Evolutionary conservation across 2,329 filamentous ascomycete genomes (phyloP).

Genomic region (Fusarium luffae): DNA sequence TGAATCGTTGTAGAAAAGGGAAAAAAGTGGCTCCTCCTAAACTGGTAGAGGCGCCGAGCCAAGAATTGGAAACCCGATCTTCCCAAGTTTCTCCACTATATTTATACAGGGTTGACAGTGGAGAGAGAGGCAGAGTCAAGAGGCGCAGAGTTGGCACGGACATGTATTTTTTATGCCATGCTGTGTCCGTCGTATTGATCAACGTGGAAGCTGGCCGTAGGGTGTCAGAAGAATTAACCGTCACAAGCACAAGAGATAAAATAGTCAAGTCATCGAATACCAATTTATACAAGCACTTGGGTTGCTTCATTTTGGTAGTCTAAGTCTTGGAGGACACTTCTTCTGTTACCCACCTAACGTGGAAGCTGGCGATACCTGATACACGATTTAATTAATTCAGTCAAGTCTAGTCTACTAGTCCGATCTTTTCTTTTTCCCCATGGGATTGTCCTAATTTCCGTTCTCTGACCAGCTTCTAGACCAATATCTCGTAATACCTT

Average conservation of each 20-base stretch:
- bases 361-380: constrained; percentile 23
- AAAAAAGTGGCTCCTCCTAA: constrained; percentile 26
- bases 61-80: constrained; percentile 36
- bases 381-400: constrained; percentile 13
- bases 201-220: not conserved
- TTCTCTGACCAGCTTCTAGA: not conserved
- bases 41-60: constrained; percentile 17
- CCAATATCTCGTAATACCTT: not conserved
- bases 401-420: not conserved
- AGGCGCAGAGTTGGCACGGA: constrained; percentile 13
- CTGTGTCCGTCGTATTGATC: not conserved
- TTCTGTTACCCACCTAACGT: not conserved
- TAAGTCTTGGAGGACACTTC: not conserved
- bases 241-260: not conserved
- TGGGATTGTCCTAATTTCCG: not conserved
- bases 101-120: not conserved
- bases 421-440: not conserved
- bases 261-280: not conserved
- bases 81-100: constrained; percentile 6
- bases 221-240: not conserved
- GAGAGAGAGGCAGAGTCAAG: not conserved
- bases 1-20: constrained; percentile 1
- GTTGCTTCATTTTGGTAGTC: not conserved
- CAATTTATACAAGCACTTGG: not conserved
- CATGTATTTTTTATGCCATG: constrained; percentile 1